These are phyloP conservation scores for Phytopythium litorale DNA, from an alignment of 352 stramenopile genomes.

Conservation along the genomic window DNA sequence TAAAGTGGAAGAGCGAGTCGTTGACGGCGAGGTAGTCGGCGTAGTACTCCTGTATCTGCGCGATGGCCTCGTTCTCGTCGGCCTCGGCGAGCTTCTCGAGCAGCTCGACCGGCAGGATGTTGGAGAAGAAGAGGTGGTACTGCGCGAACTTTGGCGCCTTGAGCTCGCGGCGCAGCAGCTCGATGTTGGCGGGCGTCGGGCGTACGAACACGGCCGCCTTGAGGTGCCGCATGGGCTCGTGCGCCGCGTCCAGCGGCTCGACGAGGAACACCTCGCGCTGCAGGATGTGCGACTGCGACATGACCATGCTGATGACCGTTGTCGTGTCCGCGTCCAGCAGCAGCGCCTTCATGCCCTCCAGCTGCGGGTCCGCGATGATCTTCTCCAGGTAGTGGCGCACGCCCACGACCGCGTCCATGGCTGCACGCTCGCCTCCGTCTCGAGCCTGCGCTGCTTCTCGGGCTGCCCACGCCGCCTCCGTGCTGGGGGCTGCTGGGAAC, in stretches of 20 bases:
- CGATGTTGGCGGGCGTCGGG: conserved; percentile 90
- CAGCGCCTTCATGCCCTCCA: conserved; percentile 96
- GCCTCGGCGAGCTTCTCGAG: conserved; percentile 95
- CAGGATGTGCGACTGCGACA: conserved; percentile 95
- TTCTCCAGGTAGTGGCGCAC: conserved; percentile 79
- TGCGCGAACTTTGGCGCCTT: conserved; percentile 93
- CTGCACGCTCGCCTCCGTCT: neutral
- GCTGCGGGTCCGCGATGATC: conserved; percentile 75
- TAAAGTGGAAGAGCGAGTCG: conserved; percentile 97
- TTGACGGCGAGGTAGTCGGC: conserved; percentile 98
- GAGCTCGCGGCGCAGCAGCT: conserved; percentile 91
- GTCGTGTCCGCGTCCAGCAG: conserved; percentile 95
- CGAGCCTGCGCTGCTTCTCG: neutral
- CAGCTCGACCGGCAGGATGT: conserved; percentile 92
- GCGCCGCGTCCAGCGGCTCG: conserved; percentile 79
- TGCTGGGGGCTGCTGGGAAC: too few relatives aligned
- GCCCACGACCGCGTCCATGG: conserved; percentile 73
- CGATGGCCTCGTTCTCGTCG: conserved; percentile 94
- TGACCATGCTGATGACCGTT: conserved; percentile 94
- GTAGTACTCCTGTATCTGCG: conserved; percentile 98
- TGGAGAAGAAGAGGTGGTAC: conserved; percentile 99
- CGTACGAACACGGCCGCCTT: conserved; percentile 95
- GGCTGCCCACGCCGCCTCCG: neutral
- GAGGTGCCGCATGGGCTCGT: conserved; percentile 91
- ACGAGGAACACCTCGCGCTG: conserved; percentile 96